These are phyloP conservation scores for Aurantiochytrium sp. DNA, from an alignment of 108 stramenopile genomes.

Conservation along the genomic window DNA sequence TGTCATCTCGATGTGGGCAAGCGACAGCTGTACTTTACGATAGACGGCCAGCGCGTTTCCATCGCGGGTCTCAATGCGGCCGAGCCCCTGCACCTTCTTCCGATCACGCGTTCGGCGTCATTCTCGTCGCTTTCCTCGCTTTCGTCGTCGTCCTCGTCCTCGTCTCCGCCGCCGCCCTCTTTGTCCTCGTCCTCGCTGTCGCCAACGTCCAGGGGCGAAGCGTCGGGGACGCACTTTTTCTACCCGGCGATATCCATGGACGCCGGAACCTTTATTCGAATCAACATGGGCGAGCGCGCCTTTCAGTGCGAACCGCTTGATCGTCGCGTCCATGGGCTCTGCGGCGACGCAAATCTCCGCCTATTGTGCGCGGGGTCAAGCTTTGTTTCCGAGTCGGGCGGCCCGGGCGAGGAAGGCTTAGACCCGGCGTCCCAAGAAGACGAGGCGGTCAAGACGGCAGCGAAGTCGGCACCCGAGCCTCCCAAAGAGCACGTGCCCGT, in stretches of 20 bases:
- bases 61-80: not conserved
- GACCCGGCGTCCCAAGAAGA: not conserved
- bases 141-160: not conserved
- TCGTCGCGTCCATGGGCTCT: not conserved
- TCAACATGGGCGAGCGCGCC: not conserved
- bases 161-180: no score
- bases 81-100: not conserved
- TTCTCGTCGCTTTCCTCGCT: not conserved
- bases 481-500: not conserved
- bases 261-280: not conserved
- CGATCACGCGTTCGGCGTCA: no score
- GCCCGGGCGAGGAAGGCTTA: not conserved
- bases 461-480: no score
- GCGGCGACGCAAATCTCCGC: not conserved
- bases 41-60: not conserved
- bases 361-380: not conserved
- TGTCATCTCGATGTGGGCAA: not conserved
- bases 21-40: not conserved
- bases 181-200: no score
- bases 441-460: no score
- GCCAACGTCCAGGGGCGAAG: no score
- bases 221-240: not conserved
- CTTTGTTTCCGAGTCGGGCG: not conserved
- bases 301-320: not conserved
- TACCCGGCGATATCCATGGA: constrained; percentile 3